Evolutionary conservation across 1,284 basidiomycete species (phyloP), one percentile per base, ranked within the genome.

Genomic region (Ganoderma lingzhi): DNA sequence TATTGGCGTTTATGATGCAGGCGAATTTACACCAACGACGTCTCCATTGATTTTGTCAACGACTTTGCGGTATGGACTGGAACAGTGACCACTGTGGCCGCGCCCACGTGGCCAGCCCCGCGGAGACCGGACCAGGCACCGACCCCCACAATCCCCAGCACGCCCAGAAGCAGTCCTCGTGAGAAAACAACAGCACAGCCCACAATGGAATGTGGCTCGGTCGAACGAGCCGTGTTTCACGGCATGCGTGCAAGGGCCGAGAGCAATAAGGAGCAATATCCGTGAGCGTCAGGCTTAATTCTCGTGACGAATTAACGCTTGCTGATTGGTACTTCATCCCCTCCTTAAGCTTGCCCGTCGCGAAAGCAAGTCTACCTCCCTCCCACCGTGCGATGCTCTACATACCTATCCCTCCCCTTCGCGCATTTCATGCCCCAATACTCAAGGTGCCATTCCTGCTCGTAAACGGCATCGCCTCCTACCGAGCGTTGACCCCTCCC

Each of bases 381-480:
- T 19, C 12, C 59, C n/a, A 23, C 14, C 59, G 15, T 23, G 39
- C 23, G 10, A 61, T 61, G 59, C 23, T 61, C 39, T 28, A n/a
- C 39, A 12, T 61, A 17, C 59, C 59, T 4, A 17, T 61, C 9
- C 59, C 59, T 15, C 59, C 59, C 39, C n/a, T 19, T 61, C 39
- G 12, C 23, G 39, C 23, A 6, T 39, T 61, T 23, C 59, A 61
- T 28, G 39, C 59, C 12, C 59, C 59, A 23, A 41, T 61, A 14
- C 59, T 61, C 39, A 61, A 61, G 39, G 37, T 61, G 39, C 37
- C 59, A 12, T 41, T 61, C 23, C 59, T 61, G 39, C n/a, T 61
- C 39, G 59, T n/a, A 1, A 61, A 61, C n/a, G 59, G 37, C 59
- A 44, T 61, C n/a, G 37, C 37, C 23, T 23, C 59, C 59, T 61